A percentile compares a stretch with the other conserved stretches of the same genome.
Evolutionary conservation across 805 yeast genomes (phyloP).

Genomic region (Ogataea allantospora): DNA sequence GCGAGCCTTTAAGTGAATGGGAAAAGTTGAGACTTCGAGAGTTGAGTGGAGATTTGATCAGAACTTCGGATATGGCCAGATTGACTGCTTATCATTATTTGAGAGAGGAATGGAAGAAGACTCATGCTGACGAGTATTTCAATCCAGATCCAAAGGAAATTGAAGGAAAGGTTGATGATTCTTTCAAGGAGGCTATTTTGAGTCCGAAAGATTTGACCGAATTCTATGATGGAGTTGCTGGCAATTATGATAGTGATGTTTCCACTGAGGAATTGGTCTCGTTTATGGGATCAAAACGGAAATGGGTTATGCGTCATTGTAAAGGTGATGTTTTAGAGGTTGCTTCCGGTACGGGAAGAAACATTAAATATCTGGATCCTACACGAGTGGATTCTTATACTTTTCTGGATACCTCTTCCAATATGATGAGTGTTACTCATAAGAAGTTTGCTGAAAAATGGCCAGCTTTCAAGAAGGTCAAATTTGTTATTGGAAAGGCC

Average conservation of each 20-base stretch:
- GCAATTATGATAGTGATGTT: constrained; percentile 76
- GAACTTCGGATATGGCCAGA: constrained; percentile 63
- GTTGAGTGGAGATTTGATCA: constrained; percentile 51
- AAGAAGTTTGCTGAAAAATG: constrained; percentile 66
- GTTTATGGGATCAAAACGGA: constrained; percentile 62
- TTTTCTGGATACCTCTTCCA: constrained; percentile 76
- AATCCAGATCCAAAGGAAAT: constrained; percentile 38
- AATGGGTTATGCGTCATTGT: constrained; percentile 74
- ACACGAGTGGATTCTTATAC: constrained; percentile 68
- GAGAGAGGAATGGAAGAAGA: constrained; percentile 36
- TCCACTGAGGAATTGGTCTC: constrained; percentile 68
- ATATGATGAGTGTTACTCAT: constrained; percentile 81
- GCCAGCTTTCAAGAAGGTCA: constrained; percentile 70
- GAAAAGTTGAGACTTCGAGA: constrained; percentile 63
- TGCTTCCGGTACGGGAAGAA: constrained; percentile 95
- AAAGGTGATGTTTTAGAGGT: constrained; percentile 92
- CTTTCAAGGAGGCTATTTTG: constrained; percentile 44
- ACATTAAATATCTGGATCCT: constrained; percentile 69
- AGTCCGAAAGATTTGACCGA: constrained; percentile 79
- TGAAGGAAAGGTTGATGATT: constrained; percentile 25
- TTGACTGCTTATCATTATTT: constrained; percentile 58
- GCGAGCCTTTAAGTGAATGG: constrained; percentile 52
- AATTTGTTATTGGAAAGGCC: constrained; percentile 87
- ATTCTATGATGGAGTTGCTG: constrained; percentile 76
- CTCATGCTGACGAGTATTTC: constrained; percentile 21